Base-by-base conservation (phyloP, 2,329 filamentous ascomycete genomes). In the Sporothrix phasma region DNA sequence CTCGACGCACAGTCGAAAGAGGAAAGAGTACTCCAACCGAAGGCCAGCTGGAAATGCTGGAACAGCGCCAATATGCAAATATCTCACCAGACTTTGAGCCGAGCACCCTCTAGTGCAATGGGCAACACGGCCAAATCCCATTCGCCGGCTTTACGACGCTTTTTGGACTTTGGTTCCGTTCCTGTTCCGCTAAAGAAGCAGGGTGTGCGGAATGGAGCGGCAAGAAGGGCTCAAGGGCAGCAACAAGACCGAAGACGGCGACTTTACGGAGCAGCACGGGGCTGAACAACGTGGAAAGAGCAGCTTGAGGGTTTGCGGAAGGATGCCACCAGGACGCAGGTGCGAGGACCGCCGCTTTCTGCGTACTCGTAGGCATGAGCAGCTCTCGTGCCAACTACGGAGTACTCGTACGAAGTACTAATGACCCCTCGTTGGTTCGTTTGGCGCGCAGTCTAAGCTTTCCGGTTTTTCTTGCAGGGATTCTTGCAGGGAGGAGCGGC, bases 51-150 rank as follows among this genome's bases (percentile, higher is more conserved):
- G 62, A 29, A n/a, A 34, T 29, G 29, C 31, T 54, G 34, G 53
- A 15, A 56, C 41, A 54, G 62, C 46, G 63, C 63, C 63, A 64
- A 64, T 64, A 64, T 64, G 56, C 63, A 54, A 51, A 64, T 45
- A 60, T n/a, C n/a, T n/a, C n/a, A n/a, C n/a, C 54, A 49, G 60
- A 43, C 29, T 29, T 56, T 24, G 62, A 64, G 17, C 34, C n/a
- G 31, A 51, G 31, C 47, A 29, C 17, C 34, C 31, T 46, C 46
- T 54, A 61, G 56, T 53, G 56, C 46, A 29, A 54, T 56, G 63
- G 63, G 46, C 37, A 64, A 64, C 47, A 56, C 63, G 22, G 46
- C 11, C 37, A 13, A 17, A 45, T 46, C 43, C 46, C 37, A 61
- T 64, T 64, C 29, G 63, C 29, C 47, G 46, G 10, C 8, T 61